A percentile compares a stretch with the other conserved stretches of the same genome.
These are phyloP conservation scores for Colletotrichum tofieldiae DNA, from an alignment of 2,329 filamentous ascomycete species.

Conservation along the genomic window DNA sequence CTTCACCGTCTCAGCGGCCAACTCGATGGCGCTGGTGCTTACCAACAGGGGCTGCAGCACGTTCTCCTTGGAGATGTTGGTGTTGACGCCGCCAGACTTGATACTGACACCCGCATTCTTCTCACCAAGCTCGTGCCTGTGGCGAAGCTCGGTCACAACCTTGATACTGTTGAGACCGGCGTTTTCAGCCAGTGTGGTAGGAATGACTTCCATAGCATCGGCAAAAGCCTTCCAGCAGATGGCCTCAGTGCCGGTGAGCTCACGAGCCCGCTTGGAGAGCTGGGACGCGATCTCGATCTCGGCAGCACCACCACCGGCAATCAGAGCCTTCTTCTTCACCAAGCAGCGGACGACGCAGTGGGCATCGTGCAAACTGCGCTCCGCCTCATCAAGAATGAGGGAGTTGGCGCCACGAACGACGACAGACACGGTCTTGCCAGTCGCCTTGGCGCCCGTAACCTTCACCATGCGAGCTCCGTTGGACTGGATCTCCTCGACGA, in stretches of 20 bases:
- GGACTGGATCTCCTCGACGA: conserved; percentile 92
- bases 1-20: conserved; percentile 98
- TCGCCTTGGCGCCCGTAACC: conserved; percentile 89
- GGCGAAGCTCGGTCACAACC: conserved; percentile 95
- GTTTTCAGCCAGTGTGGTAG: conserved; percentile 97
- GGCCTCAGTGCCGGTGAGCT: conserved; percentile 90
- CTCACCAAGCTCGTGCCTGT: conserved; percentile 95
- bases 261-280: conserved; percentile 85
- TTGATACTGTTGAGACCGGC: conserved; percentile 98
- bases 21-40: conserved; percentile 96
- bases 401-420: conserved; percentile 95
- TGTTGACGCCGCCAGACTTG: conserved; percentile 96
- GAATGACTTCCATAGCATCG: conserved; percentile 96
- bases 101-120: conserved; percentile 98
- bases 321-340: conserved; percentile 99
- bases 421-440: conserved; percentile 92
- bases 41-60: conserved; percentile 96
- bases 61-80: conserved; percentile 96
- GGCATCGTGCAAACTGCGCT: conserved; percentile 96
- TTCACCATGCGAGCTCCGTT: conserved; percentile 94
- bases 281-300: conserved; percentile 96
- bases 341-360: conserved; percentile 97
- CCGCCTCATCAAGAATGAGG: conserved; percentile 95
- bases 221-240: conserved; percentile 99
- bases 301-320: conserved; percentile 95